Base-by-base conservation (phyloP, 1,284 basidiomycete species). In the Leccinum angustisporum region DNA sequence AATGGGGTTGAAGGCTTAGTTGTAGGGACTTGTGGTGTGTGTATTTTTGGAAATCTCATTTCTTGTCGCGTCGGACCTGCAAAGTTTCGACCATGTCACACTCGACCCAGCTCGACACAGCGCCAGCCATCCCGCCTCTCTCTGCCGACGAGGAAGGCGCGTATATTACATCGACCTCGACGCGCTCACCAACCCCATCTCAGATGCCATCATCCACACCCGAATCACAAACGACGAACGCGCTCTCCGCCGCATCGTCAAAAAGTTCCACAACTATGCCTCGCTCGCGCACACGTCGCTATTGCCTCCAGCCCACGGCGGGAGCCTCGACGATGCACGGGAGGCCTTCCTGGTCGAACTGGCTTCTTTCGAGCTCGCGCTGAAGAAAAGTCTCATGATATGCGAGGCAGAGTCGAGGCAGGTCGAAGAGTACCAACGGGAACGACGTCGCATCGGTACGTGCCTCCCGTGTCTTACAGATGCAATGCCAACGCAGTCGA, bases 401-500 rank as follows among this genome's bases (percentile, higher is more conserved):
- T 92, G 90, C 69, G 87, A 91, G 69, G 91, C 90, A 7, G 91
- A 93, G 76, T 83, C 83, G 56, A 79, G 91, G 67, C 90, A 93
- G 74, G 90, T 91, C 1, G 86, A 90, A 67, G 87, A 91, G 72
- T 93, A 93, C 70, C 82, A 90, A 67, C 78, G 81, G 48, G 90
- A 92, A 69, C 83, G 83, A 57, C 80, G 83, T 65, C 77, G 83
- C 66, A 90, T 92, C 71, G 87, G 91, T 90, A 70, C 54, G 84
- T 79, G 3, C 13, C 11, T 55, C n/a, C 13, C 11, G 14, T 36
- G 14, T 40, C 31, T 40, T 31, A 11, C 30, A n/a, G n/a, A 53
- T n/a, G n/a, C 0, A 5, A 53, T 30, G 9, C 25, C 14, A 30
- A 27, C 27, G 16, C 25, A 13, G 25, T 9, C 7, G 16, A 16